Conservation (phyloP, 2,329 filamentous ascomycete genomes). For the Phialemonium atrogriseum region DNA sequence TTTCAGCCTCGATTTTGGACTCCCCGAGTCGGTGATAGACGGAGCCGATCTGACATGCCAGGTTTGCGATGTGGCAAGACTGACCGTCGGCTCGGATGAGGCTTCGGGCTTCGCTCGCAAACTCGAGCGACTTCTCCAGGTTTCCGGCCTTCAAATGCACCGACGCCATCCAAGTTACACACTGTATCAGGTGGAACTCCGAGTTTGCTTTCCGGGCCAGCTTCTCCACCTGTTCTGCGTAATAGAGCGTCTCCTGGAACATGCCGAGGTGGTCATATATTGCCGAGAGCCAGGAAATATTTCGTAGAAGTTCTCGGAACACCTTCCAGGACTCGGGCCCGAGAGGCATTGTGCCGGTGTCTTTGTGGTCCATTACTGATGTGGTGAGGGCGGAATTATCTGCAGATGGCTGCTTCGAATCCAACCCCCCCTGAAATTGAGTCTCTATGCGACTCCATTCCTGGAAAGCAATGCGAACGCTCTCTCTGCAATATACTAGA, state of each 20-base stretch:
- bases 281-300: slow-evolving; percentile 64
- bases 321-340: slow-evolving; percentile 74
- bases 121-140: slow-evolving; percentile 46
- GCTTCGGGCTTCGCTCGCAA: slow-evolving; percentile 45
- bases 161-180: slow-evolving; percentile 45
- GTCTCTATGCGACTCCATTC: slow-evolving; percentile 47
- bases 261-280: slow-evolving; percentile 79
- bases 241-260: slow-evolving; percentile 81
- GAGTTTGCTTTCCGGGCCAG: slow-evolving; percentile 63
- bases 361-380: slow-evolving; percentile 17
- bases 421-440: slow-evolving; percentile 13
- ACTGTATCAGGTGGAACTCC: slow-evolving; percentile 46
- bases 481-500: slow-evolving; percentile 46
- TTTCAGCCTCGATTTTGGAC: slow-evolving; percentile 30
- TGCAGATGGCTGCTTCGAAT: neutral
- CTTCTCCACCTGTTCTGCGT: slow-evolving; percentile 74
- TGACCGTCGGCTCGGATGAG: slow-evolving; percentile 38
- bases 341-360: slow-evolving; percentile 23
- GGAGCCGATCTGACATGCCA: slow-evolving; percentile 48
- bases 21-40: slow-evolving; percentile 44
- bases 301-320: slow-evolving; percentile 63
- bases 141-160: slow-evolving; percentile 51
- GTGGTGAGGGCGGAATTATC: slow-evolving; percentile 18
- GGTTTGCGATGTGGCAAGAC: slow-evolving; percentile 32
- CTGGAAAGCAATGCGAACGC: slow-evolving; percentile 46